Conservation (phyloP, 805 yeast genomes). For the Pichia sporocuriosa region DNA sequence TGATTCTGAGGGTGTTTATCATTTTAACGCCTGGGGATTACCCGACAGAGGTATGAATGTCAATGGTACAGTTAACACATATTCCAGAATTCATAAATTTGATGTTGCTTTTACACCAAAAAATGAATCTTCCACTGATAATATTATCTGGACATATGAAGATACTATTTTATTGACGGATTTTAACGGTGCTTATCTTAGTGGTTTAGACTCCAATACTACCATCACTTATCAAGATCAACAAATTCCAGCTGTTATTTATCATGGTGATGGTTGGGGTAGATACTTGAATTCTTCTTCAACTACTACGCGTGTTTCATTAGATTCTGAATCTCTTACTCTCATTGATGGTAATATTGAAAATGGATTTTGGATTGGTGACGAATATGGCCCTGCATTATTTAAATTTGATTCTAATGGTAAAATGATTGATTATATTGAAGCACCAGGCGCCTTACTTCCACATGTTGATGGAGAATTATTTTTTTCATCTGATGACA, state of each 20-base stretch:
- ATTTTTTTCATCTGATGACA: constrained; percentile 24
- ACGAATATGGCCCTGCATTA: constrained; percentile 30
- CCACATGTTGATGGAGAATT: constrained; percentile 23
- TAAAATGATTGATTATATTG: constrained; percentile 21
- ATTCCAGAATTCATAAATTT: constrained; percentile 24
- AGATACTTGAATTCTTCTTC: constrained; percentile 14
- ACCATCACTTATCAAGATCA: constrained; percentile 22
- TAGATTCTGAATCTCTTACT: constrained; percentile 27
- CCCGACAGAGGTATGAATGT: constrained; percentile 32
- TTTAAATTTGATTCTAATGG: constrained; percentile 25
- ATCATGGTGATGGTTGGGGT: constrained; percentile 30
- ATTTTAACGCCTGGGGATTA: constrained; percentile 25
- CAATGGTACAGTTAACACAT: constrained; percentile 26
- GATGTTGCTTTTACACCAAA: constrained; percentile 22
- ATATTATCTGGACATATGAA: constrained; percentile 24
- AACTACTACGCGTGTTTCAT: constrained; percentile 24
- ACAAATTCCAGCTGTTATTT: constrained; percentile 24
- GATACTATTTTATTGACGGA: constrained; percentile 28
- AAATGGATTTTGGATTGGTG: constrained; percentile 30
- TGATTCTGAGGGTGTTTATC: constrained; percentile 19
- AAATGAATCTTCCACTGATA: constrained; percentile 16
- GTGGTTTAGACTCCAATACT: constrained; percentile 28
- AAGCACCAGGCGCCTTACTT: constrained; percentile 26
- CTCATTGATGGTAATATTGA: constrained; percentile 25
- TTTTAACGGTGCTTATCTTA: constrained; percentile 23